Evolutionary conservation across 768 basidiomycete species (phyloP).

Genomic region (Suillus americanus): DNA sequence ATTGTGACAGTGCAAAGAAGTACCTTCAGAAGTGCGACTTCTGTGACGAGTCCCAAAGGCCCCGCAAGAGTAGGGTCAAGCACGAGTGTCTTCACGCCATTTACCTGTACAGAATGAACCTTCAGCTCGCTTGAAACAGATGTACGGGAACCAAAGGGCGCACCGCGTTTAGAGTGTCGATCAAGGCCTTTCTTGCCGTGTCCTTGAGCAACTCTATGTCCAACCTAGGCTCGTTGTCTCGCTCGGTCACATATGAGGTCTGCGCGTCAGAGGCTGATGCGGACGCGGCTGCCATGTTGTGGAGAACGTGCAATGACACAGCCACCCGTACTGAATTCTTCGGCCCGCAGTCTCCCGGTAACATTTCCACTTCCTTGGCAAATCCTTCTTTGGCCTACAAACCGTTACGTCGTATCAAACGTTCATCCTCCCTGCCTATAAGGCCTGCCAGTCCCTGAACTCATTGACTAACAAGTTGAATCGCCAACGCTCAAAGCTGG

Average conservation of each 20-base stretch:
- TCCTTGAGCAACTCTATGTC: conserved; percentile 74
- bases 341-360: not conserved
- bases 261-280: conserved; percentile 37
- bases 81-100: conserved; percentile 96
- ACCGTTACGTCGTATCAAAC: conserved; percentile 5
- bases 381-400: conserved; percentile 2
- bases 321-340: conserved; percentile 20
- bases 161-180: conserved; percentile 86
- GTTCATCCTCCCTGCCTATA: not conserved
- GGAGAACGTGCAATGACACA: conserved; percentile 20
- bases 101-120: conserved; percentile 50
- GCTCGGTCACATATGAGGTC: conserved; percentile 30
- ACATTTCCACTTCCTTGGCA: too few species aligned
- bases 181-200: conserved; percentile 73
- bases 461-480: not conserved
- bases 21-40: conserved; percentile 91
- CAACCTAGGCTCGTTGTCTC: conserved; percentile 40
- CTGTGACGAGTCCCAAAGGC: conserved; percentile 92
- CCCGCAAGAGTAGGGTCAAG: conserved; percentile 86
- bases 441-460: not conserved
- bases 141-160: conserved; percentile 10
- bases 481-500: not conserved
- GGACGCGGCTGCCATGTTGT: conserved; percentile 26
- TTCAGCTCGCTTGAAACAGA: not conserved
- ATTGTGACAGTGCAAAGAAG: conserved; percentile 5